phyloP scores from a whole-genome alignment of 2,329 filamentous ascomycete genomes.

The Colletotrichum costaricense region DNA sequence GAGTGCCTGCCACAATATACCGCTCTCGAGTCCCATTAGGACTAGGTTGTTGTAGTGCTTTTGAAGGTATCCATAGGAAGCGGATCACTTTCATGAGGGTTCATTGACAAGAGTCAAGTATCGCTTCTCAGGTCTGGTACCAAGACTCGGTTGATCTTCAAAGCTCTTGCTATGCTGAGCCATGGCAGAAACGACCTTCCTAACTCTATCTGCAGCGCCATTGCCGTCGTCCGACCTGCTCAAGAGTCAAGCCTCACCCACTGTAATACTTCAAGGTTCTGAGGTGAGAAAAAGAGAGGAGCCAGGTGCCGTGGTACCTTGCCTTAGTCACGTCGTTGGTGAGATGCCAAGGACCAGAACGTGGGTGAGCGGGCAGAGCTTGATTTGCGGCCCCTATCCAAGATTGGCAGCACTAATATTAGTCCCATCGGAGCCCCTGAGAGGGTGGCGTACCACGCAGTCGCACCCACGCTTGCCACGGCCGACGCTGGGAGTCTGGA shows the following conservation, averaged over 20 bases:
- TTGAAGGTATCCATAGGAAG: not conserved
- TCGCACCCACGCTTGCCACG: not conserved
- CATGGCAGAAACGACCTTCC: not conserved
- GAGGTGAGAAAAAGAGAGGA: not conserved
- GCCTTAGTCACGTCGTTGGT: conserved; percentile 13
- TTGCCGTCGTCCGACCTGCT: not conserved
- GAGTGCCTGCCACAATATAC: not conserved
- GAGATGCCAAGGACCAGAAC: conserved; percentile 34
- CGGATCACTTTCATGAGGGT: not conserved
- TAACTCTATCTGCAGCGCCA: not conserved
- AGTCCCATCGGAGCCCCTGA: conserved; percentile 36
- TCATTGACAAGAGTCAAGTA: not conserved
- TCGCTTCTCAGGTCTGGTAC: not conserved
- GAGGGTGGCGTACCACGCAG: conserved; percentile 24
- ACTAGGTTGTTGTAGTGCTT: not conserved
- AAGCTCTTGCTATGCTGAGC: not conserved
- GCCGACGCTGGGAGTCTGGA: not conserved
- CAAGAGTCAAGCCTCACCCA: not conserved
- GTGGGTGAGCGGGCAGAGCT: conserved; percentile 32
- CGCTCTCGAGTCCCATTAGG: not conserved
- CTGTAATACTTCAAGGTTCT: not conserved
- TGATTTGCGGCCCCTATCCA: conserved; percentile 35
- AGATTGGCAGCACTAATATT: conserved; percentile 35
- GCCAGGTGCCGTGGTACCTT: not conserved
- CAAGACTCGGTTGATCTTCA: not conserved